Conservation (phyloP, 352 stramenopile genomes). For the Pythium folliculosum region DNA sequence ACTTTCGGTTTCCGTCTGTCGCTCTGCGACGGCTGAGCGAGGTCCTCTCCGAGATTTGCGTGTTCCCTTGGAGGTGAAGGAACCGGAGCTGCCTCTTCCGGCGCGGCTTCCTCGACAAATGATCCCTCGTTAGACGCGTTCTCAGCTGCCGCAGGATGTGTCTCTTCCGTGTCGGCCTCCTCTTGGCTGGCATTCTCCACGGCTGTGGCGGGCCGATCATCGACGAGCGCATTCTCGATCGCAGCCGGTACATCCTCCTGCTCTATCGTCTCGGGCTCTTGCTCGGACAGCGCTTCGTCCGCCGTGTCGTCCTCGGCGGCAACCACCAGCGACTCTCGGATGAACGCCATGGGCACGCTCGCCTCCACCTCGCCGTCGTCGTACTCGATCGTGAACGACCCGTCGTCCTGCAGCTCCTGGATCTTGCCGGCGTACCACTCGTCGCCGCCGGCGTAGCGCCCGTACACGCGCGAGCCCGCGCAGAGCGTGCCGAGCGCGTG, state of each 20-base stretch:
- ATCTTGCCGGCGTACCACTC: slow-evolving; percentile 73
- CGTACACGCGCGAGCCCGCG: slow-evolving; percentile 68
- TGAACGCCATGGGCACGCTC: slow-evolving; percentile 53
- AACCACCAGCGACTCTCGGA: slow-evolving; percentile 21
- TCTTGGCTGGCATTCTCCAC: not conserved
- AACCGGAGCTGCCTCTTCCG: not conserved
- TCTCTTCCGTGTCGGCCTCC: slow-evolving; percentile 26
- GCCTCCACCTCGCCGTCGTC: slow-evolving; percentile 78
- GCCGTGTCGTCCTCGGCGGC: not conserved
- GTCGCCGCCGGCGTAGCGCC: slow-evolving; percentile 63
- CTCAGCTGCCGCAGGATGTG: slow-evolving; percentile 11
- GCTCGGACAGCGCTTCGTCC: not conserved
- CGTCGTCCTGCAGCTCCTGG: slow-evolving; percentile 60
- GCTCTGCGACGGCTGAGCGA: not conserved
- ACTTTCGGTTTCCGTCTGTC: not conserved
- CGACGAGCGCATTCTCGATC: too few species aligned
- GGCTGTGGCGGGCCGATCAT: not conserved
- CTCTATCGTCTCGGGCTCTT: not conserved
- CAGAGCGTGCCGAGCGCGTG: slow-evolving; percentile 73
- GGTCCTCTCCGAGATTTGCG: not conserved
- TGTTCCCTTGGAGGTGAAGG: not conserved
- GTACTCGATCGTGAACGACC: slow-evolving; percentile 74
- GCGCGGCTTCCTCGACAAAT: not conserved
- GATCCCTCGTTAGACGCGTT: not conserved
- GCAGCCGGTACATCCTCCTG: slow-evolving; percentile 19